phyloP scores from a whole-genome alignment of 2,329 filamentous ascomycete species.

The Bipolaris cookei region DNA sequence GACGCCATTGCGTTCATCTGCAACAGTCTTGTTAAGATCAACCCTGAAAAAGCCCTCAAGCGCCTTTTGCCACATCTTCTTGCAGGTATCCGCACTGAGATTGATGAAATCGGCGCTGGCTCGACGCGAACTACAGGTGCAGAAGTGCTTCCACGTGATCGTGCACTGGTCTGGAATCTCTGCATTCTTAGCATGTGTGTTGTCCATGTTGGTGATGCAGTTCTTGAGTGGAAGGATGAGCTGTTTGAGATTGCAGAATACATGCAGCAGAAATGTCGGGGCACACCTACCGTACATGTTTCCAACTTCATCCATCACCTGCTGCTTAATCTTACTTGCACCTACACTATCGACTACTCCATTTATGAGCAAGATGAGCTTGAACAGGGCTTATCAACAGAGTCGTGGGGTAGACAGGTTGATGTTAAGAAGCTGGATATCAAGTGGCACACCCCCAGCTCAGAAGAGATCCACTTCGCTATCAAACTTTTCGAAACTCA shows the following conservation, averaged over 20 bases:
- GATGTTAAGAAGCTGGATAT: slow-evolving; percentile 79
- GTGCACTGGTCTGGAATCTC: slow-evolving; percentile 94
- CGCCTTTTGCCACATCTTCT: slow-evolving; percentile 89
- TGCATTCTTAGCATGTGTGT: slow-evolving; percentile 98
- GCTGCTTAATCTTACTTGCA: slow-evolving; percentile 90
- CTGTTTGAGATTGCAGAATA: slow-evolving; percentile 90
- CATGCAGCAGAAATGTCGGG: slow-evolving; percentile 95
- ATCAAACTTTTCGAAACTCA: slow-evolving; percentile 88
- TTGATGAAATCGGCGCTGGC: slow-evolving; percentile 93
- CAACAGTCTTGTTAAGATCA: slow-evolving; percentile 94
- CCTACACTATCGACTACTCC: slow-evolving; percentile 87
- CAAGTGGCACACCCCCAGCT: slow-evolving; percentile 85
- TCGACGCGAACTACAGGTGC: slow-evolving; percentile 92
- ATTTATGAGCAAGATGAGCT: slow-evolving; percentile 83
- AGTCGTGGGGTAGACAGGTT: slow-evolving; percentile 84
- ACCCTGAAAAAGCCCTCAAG: slow-evolving; percentile 90
- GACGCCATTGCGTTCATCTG: slow-evolving; percentile 99
- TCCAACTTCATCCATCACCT: slow-evolving; percentile 98
- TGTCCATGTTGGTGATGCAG: slow-evolving; percentile 90
- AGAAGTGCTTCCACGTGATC: slow-evolving; percentile 89
- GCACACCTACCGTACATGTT: slow-evolving; percentile 91
- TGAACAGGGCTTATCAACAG: slow-evolving; percentile 71
- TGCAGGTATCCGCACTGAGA: slow-evolving; percentile 91
- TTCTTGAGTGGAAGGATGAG: slow-evolving; percentile 86
- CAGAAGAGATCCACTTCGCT: slow-evolving; percentile 84